Base-by-base conservation (phyloP, 768 basidiomycete species). In the Suillus bovinus region DNA sequence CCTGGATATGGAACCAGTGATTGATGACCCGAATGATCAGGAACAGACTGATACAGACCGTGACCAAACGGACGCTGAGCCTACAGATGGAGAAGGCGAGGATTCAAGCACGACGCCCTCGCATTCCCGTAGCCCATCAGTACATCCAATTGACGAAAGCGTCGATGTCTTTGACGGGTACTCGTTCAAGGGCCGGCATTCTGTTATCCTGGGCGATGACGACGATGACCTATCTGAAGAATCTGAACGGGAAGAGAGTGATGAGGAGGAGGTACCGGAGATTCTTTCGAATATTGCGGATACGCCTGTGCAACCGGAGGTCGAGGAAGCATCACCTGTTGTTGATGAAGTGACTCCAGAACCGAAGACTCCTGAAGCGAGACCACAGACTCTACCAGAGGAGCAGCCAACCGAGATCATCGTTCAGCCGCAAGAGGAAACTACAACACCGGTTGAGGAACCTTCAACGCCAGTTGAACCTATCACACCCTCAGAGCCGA, bases 111-210 rank as follows among this genome's bases (percentile, higher is more conserved):
- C 88, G n/a, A 91, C 91, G 14, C 90, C 90, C 0, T 90, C 87
- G 6, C 89, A 90, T 70, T 90, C 90, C 8, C 86, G 90, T 50
- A 90, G 89, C 64, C 89, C 90, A 5, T 91, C 89, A 11, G 82
- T 88, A 11, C 84, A 81, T 22, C 73, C 77, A 2, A 74, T 75
- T 13, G 86, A 89, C 29, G 82, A 88, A 8, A 76, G 72, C 29
- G 78, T 86, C 20, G 93, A 95, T 73, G 86, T 96, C 34, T 97
- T 96, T 70, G 94, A 95, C 74, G 94, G 94, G 4, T 97, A 97
- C 76, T 93, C 91, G 52, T 97, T 93, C 83, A 93, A 93, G 74
- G 94, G 92, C 11, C 81, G 91, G 20, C 82, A 92, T 75, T 93
- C 92, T 2, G 82, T 94, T 63, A 77, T 93, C 58, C 75, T 93